Evolutionary conservation across 2,329 filamentous ascomycete genomes (phyloP).

Genomic region (Diplodia sapinea): DNA sequence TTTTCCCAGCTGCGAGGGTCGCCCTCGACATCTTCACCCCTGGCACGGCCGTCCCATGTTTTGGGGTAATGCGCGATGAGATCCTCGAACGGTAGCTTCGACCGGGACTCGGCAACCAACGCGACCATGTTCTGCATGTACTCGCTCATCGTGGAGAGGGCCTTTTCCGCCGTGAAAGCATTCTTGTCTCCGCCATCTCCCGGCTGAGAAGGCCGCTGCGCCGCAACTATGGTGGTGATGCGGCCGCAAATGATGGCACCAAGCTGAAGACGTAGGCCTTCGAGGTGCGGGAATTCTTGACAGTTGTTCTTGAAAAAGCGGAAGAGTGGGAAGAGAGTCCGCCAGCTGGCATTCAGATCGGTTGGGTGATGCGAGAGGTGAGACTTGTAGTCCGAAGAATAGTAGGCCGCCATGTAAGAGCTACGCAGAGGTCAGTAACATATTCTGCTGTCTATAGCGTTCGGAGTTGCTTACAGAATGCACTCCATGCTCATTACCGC

Average conservation of each 20-base stretch:
- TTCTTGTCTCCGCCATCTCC: constrained; percentile 3
- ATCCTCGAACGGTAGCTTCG: constrained; percentile 43
- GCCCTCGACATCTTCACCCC: constrained; percentile 10
- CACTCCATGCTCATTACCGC: constrained; percentile 55
- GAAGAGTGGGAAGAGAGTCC: constrained; percentile 46
- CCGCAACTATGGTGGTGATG: constrained; percentile 44
- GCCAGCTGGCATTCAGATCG: constrained; percentile 47
- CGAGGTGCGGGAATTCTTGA: constrained; percentile 46
- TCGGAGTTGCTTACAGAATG: constrained; percentile 44
- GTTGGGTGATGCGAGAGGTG: constrained; percentile 41
- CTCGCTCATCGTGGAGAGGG: constrained; percentile 24
- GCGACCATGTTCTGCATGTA: constrained; percentile 13
- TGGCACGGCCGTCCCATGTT: constrained; percentile 42
- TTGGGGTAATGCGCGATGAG: constrained; percentile 47
- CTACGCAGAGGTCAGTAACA: constrained; percentile 33
- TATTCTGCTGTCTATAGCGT: no score
- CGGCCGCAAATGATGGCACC: constrained; percentile 48
- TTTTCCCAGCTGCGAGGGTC: constrained; percentile 41
- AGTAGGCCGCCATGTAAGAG: constrained; percentile 48
- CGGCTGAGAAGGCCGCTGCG: constrained; percentile 36
- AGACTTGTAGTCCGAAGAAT: constrained; percentile 42
- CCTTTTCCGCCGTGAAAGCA: not conserved
- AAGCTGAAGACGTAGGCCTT: constrained; percentile 51
- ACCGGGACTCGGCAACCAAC: constrained; percentile 24
- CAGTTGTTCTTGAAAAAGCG: constrained; percentile 39